Evolutionary conservation across 1,139 yeast species (phyloP).

Genomic region (Protomyces lactucae-debilis): DNA sequence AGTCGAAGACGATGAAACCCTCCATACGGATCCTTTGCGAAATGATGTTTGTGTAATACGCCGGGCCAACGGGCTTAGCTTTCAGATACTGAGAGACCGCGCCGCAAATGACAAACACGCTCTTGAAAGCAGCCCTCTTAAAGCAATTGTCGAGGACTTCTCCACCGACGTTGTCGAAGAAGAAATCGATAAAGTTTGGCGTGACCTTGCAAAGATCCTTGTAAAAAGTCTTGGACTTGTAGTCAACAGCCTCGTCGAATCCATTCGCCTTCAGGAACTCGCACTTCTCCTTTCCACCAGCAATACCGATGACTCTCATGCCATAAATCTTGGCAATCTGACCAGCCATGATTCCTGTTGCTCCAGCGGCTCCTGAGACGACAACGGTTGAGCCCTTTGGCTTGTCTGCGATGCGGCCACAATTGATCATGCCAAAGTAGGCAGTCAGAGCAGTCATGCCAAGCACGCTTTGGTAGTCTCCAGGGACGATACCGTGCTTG

Average conservation of each 20-base stretch:
- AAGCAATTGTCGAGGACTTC: constrained; percentile 50
- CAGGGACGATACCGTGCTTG: constrained; percentile 34
- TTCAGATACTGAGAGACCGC: constrained; percentile 58
- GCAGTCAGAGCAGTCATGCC: constrained; percentile 64
- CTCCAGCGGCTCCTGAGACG: constrained; percentile 67
- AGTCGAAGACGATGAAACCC: constrained; percentile 29
- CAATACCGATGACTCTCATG: constrained; percentile 56
- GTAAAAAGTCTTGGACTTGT: constrained; percentile 40
- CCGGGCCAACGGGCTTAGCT: constrained; percentile 22
- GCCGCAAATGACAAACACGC: constrained; percentile 57
- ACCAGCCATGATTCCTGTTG: constrained; percentile 60
- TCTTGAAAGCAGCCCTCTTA: constrained; percentile 43
- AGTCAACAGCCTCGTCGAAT: constrained; percentile 51
- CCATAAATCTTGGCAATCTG: constrained; percentile 59
- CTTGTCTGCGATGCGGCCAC: constrained; percentile 30
- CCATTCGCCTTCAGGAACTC: constrained; percentile 53
- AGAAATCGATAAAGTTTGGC: constrained; percentile 35
- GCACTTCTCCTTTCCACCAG: constrained; percentile 57
- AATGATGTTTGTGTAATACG: constrained; percentile 20
- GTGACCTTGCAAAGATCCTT: constrained; percentile 23
- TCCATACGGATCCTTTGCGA: constrained; percentile 19
- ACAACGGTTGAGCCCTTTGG: constrained; percentile 41
- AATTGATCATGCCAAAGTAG: constrained; percentile 50
- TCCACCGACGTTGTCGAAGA: constrained; percentile 53
- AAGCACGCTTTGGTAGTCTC: constrained; percentile 42